phyloP scores from a whole-genome alignment of 352 stramenopile species.

The Phytopythium delawarense region DNA sequence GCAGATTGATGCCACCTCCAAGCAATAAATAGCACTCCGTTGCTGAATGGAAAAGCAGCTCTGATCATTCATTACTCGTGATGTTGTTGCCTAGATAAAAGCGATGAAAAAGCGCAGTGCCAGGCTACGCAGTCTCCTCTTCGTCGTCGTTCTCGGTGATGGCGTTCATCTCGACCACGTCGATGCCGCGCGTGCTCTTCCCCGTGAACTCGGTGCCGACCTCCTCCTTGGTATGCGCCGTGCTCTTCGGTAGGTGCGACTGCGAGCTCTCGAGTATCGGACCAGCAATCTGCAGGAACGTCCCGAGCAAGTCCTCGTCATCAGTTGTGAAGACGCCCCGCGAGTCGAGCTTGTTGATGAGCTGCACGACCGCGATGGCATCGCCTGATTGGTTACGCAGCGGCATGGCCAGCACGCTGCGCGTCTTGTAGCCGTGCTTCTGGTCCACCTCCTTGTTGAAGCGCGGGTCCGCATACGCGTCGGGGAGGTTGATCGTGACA shows the following conservation, averaged over 20 bases:
- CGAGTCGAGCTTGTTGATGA: constrained; percentile 86
- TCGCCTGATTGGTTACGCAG: constrained; percentile 69
- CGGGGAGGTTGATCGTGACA: constrained; percentile 70
- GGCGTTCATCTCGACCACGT: constrained; percentile 77
- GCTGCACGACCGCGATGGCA: constrained; percentile 83
- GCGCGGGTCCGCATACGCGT: constrained; percentile 84
- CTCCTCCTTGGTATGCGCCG: constrained; percentile 37
- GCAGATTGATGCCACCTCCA: not conserved
- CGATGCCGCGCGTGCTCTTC: constrained; percentile 32
- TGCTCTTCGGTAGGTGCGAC: constrained; percentile 57
- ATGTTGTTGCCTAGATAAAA: not conserved
- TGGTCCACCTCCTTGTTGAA: constrained; percentile 91
- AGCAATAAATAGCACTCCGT: not conserved
- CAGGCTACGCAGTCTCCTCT: constrained; percentile 18
- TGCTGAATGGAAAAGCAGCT: not conserved
- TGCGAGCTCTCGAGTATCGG: constrained; percentile 86
- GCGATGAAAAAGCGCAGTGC: not conserved
- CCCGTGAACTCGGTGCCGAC: constrained; percentile 55
- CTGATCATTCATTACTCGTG: not conserved
- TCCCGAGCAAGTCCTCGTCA: constrained; percentile 84
- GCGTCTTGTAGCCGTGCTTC: constrained; percentile 84
- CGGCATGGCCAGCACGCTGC: constrained; percentile 85
- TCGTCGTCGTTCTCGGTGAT: constrained; percentile 80
- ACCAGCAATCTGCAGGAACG: constrained; percentile 86
- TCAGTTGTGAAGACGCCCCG: constrained; percentile 72